A percentile compares a stretch with the other conserved stretches of the same genome.
Evolutionary conservation across 2,329 filamentous ascomycete species (phyloP).

Genomic region (Fusarium sp.): DNA sequence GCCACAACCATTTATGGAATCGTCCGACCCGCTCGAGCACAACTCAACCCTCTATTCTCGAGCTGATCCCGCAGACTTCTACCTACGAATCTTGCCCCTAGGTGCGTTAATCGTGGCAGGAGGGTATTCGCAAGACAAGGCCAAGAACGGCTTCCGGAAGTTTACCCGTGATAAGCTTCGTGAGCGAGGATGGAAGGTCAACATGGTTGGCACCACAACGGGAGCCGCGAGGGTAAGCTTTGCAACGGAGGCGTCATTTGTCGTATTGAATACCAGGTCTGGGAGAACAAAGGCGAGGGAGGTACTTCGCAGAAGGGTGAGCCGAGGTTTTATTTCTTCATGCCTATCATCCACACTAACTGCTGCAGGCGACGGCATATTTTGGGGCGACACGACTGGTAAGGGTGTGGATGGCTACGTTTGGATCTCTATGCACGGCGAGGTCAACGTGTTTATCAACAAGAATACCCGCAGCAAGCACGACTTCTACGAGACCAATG

Average conservation of each 20-base stretch:
- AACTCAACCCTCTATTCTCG: conserved; percentile 6
- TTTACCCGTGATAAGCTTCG: conserved; percentile 5
- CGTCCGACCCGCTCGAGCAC: background rate
- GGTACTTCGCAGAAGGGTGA: conserved; percentile 10
- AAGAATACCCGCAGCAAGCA: background rate
- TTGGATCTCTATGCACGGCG: conserved; percentile 11
- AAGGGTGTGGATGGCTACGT: conserved; percentile 6
- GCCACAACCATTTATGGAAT: background rate
- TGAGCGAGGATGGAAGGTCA: conserved; percentile 6
- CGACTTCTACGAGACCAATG: conserved; percentile 8
- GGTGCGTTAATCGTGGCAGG: conserved; percentile 3
- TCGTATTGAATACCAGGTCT: background rate
- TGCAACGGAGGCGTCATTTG: background rate
- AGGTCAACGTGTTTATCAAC: conserved; percentile 12
- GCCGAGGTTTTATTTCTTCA: background rate
- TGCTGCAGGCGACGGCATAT: conserved; percentile 1
- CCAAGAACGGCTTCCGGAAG: conserved; percentile 6
- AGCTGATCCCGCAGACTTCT: conserved; percentile 3
- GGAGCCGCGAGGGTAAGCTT: background rate
- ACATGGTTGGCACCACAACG: conserved; percentile 6
- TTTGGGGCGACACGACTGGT: conserved; percentile 9
- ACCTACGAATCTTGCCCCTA: conserved; percentile 1
- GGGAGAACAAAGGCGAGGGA: conserved; percentile 9
- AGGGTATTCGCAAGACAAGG: background rate
- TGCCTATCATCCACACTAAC: background rate